Base-by-base conservation (phyloP, 2,329 filamentous ascomycete genomes). In the Aspergillus felis region DNA sequence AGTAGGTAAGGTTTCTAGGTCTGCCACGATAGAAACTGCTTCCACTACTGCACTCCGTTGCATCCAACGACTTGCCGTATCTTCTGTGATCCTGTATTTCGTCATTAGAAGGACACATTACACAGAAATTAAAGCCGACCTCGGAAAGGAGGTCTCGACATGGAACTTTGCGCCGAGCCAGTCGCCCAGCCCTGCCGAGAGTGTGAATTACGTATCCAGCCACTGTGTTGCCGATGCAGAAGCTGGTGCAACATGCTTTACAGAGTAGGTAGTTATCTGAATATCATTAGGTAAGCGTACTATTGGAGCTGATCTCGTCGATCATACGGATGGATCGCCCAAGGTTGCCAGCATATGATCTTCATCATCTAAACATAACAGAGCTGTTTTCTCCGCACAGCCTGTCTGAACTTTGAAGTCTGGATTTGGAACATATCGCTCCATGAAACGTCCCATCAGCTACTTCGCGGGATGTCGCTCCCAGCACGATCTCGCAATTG, bases 131-230 rank as follows among this genome's bases (percentile, higher is more conserved):
- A 24, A 25, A 27, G 5, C 44, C 44, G 51, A 47, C 46, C 54
- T 53, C 50, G 51, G 54, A 53, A 47, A 51, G 41, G 44, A 42
- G 41, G n/a, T 28, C 24, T 52, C 50, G 12, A 35, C 50, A 25
- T 41, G 22, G 48, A 41, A 47, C 52, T 41, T 52, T 49, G 44
- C 42, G 58, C 58, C 58, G 58, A 62, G 60, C 58, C 42, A 55
- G 41, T 59, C 53, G 58, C 57, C 56, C 53, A 61, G 61, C 55
- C 25, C 53, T 50, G 58, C 59, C 59, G 50, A 61, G 57, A 57
- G 12, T 6, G 59, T 17, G 59, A 55, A 58, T 51, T 53, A 46
- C 25, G 22, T 41, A 22, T 4, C 27, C 20, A 42, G 12, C 38
- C 29, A 35, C 9, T 46, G 22, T 25, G 22, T 46, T 22, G 10